phyloP scores from a whole-genome alignment of 495 filamentous ascomycete genomes.

The Acidomyces sp. region DNA sequence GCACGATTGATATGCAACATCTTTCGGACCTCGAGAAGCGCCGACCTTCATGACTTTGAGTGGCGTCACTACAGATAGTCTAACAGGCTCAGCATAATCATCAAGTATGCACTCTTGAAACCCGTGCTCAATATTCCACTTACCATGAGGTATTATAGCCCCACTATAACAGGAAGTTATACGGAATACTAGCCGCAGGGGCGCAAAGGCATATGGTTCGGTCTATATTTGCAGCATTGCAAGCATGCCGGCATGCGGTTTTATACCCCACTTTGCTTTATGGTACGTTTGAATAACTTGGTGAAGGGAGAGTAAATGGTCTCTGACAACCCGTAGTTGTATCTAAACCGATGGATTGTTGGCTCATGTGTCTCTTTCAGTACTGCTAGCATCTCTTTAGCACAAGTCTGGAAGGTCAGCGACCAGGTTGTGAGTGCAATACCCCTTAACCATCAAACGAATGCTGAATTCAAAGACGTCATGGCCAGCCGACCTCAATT shows the following conservation, averaged over 20 bases:
- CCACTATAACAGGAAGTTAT: slow-evolving; percentile 11
- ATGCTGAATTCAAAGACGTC: slow-evolving; percentile 51
- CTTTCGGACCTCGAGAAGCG: slow-evolving; percentile 1
- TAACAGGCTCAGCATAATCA: slow-evolving; percentile 3
- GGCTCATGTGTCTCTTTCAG: slow-evolving; percentile 4
- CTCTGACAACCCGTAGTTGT: slow-evolving; percentile 6
- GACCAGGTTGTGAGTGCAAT: slow-evolving; percentile 9
- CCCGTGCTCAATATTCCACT: not conserved
- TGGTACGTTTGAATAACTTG: slow-evolving; percentile 5
- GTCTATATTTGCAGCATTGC: slow-evolving; percentile 7
- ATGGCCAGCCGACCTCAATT: slow-evolving; percentile 35
- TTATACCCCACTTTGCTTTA: slow-evolving; percentile 7
- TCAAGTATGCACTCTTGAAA: no score
- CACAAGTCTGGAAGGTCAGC: slow-evolving; percentile 9
- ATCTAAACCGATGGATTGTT: slow-evolving; percentile 5
- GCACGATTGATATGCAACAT: slow-evolving; percentile 2
- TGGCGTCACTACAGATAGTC: slow-evolving; percentile 14
- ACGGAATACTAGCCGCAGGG: slow-evolving; percentile 1
- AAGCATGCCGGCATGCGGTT: slow-evolving; percentile 5
- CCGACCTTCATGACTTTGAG: slow-evolving; percentile 7
- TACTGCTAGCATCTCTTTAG: slow-evolving; percentile 2
- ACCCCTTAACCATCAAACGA: slow-evolving; percentile 22
- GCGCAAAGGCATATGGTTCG: slow-evolving; percentile 9
- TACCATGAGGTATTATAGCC: slow-evolving; percentile 5
- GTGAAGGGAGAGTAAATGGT: slow-evolving; percentile 3